Evolutionary conservation across 1,284 basidiomycete species (phyloP), one percentile per base, ranked within the genome.

Genomic region (Puccinia hordei): DNA sequence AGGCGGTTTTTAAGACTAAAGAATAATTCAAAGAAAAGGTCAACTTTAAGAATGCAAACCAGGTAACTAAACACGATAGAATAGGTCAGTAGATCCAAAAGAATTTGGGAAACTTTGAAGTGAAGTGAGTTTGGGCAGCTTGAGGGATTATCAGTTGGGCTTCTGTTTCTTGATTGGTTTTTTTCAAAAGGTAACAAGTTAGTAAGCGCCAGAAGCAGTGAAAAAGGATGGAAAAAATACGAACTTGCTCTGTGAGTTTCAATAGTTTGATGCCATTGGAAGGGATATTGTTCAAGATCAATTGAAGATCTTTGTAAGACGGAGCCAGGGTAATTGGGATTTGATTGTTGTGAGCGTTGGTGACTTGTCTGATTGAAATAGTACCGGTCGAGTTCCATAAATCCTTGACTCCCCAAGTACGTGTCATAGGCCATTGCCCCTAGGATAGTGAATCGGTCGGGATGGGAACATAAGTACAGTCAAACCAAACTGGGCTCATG

Each of bases 201-300:
- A 46, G 44, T 22, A 13, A 17, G 5, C 41, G 3, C 9, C 24
- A 22, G 30, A 49, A 22, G 1, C 3, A 46, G 44, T 17, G n/a
- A 69, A 6, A 51, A 30, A 0, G 35, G 13, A 63, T 30, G 30
- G 3, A 19, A 30, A 63, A 35, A 49, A 69, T 51, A 69, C 71
- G 49, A 57, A 73, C 71, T 73, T 73, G 71, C 71, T 57, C 71
- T 35, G 46, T 51, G 1, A 73, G 51, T 35, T 73, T 73, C 49
- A 73, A 57, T 35, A 73, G 35, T 53, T 57, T 53, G n/a, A 73
- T 38, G 8, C 71, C 71, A 57, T 73, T 49, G 17, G 71, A n/a
- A 55, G 71, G 71, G 24, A 73, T 57, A 57, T 73, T 35, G 12
- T 73, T 51, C 22, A 73, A 24, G 51, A 73, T 53, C 24, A 73